phyloP scores from a whole-genome alignment of 768 basidiomycete genomes.

The Trametopsis cervina region DNA sequence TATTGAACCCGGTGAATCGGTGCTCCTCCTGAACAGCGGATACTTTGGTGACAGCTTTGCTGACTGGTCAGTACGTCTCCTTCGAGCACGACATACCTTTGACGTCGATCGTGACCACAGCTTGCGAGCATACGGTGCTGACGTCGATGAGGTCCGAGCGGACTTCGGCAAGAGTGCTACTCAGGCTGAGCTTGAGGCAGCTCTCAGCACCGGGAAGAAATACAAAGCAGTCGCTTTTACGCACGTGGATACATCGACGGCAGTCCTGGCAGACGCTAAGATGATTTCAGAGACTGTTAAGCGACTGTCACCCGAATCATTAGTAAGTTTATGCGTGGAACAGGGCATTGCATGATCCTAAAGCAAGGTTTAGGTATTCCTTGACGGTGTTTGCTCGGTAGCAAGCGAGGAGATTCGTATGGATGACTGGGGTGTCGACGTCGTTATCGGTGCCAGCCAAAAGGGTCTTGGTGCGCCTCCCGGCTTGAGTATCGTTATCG shows the following conservation, averaged over 20 bases:
- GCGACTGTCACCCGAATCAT: slow-evolving; percentile 75
- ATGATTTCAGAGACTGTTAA: slow-evolving; percentile 67
- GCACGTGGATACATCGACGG: slow-evolving; percentile 92
- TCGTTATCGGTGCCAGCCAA: slow-evolving; percentile 80
- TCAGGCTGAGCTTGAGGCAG: slow-evolving; percentile 51
- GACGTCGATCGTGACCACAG: slow-evolving; percentile 29
- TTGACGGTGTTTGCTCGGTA: slow-evolving; percentile 96
- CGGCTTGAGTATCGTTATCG: slow-evolving; percentile 82
- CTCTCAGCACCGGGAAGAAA: slow-evolving; percentile 59
- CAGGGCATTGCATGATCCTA: too few relatives aligned
- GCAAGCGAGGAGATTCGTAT: slow-evolving; percentile 93
- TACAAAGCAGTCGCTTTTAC: slow-evolving; percentile 92
- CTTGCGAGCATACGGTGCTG: slow-evolving; percentile 82
- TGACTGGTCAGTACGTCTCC: slow-evolving; percentile 57
- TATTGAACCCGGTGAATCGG: slow-evolving; percentile 72
- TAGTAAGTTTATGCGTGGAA: slow-evolving; percentile 42
- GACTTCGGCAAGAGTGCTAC: slow-evolving; percentile 74
- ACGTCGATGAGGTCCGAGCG: slow-evolving; percentile 78
- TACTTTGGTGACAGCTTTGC: slow-evolving; percentile 93
- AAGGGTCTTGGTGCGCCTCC: slow-evolving; percentile 94
- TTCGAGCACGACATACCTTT: not conserved
- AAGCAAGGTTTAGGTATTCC: slow-evolving; percentile 42
- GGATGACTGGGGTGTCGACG: slow-evolving; percentile 91
- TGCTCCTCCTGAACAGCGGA: slow-evolving; percentile 80
- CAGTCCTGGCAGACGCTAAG: slow-evolving; percentile 81